Conservation (phyloP, 441 rosid species). For the Populus tomentosa region DNA sequence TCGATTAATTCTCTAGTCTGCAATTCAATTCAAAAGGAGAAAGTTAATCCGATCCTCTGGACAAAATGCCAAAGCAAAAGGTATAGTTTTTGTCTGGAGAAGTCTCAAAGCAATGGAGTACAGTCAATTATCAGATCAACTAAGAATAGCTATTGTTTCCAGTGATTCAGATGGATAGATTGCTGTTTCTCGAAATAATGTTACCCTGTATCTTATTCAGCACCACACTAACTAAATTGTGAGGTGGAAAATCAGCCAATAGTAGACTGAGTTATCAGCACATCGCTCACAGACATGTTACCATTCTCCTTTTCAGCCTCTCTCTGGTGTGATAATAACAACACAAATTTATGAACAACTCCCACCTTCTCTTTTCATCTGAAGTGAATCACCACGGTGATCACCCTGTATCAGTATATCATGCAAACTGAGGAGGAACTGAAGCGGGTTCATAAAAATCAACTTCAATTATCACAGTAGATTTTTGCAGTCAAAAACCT, state of each 20-base stretch:
- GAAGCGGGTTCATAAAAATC: background rate
- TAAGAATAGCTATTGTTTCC: background rate
- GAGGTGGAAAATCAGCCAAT: background rate
- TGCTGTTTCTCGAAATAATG: too few species aligned
- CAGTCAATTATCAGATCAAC: background rate
- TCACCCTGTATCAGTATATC: background rate
- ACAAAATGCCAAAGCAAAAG: background rate
- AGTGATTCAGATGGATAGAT: background rate
- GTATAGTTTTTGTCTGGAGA: background rate
- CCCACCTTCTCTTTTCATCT: background rate
- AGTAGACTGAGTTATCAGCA: background rate
- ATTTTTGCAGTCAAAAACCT: background rate
- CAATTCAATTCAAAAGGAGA: conserved; percentile 8
- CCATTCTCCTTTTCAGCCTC: background rate
- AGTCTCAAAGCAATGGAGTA: background rate
- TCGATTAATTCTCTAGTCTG: conserved; percentile 84
- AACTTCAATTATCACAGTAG: background rate
- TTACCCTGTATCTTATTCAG: background rate
- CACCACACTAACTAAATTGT: background rate
- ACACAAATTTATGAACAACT: background rate
- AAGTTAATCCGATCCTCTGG: background rate
- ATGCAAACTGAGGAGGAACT: background rate
- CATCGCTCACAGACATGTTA: background rate
- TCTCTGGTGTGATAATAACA: background rate
- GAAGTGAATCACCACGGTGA: background rate